Base-by-base conservation (phyloP, 164 flowering plant species). In the Buxus sempervirens region DNA sequence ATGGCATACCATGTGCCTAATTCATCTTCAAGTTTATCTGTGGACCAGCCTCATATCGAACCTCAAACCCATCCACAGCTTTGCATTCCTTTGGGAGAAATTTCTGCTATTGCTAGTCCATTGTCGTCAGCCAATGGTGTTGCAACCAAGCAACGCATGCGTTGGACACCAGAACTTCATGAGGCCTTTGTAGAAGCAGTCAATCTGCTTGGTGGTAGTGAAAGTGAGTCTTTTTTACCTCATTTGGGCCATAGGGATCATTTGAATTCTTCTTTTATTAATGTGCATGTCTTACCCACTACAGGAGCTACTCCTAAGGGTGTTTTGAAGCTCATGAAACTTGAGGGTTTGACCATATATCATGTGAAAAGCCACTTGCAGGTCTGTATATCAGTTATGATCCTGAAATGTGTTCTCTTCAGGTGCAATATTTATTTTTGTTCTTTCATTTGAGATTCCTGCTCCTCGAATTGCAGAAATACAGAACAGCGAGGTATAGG, bases 321-420 rank as follows among this genome's bases (percentile, higher is more conserved):
- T 55, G 82, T 89, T 24, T 72, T 86, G 58, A 89, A 84, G 81
- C 86, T 79, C 62, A 89, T 89, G 91, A 89, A 89, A 68, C 84
- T 83, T 23, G 84, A 83, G 78, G 83, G 90, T 48, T 62, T 89
- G 64, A 89, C 91, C 20, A 89, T 89, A 60, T 89, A 89, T 78
- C 95, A 89, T 69, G 91, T 89, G 19, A 89, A 89, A 79, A 89
- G 95, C 75, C 95, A 89, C 76, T 77, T 87, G 63, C 91, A 89
- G 88, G 95, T 87, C 18, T 69, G 64, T 57, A 22, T 24, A 21
- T 54, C 16, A 42, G 51, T 45, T 58, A 68, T 62, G 22, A n/a
- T 21, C 9, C n/a, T 25, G 21, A 23, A 42, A 2, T n/a, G 54
- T 42, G 20, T 21, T 25, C 16, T 59, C 21, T 16, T 5, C 13